A percentile compares a stretch with the other conserved stretches of the same genome.
These are phyloP conservation scores for Gaeumannomyces tritici DNA, from an alignment of 2,329 filamentous ascomycete genomes.

Conservation along the genomic window DNA sequence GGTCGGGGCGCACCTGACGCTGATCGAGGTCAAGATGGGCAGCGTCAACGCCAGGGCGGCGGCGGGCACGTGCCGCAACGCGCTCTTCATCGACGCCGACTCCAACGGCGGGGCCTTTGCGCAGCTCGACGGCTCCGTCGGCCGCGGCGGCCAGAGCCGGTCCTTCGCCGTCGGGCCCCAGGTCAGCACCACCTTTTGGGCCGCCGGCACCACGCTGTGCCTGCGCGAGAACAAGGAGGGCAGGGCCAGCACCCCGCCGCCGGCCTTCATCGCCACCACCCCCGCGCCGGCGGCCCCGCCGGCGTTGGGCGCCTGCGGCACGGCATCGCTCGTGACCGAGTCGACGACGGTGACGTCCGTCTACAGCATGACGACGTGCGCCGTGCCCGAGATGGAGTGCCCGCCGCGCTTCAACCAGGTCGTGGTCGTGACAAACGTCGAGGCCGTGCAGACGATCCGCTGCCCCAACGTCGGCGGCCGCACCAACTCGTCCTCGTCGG, in stretches of 20 bases:
- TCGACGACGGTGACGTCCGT: constrained; percentile 5
- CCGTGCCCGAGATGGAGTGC: constrained; percentile 9
- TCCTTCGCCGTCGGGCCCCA: constrained; percentile 1
- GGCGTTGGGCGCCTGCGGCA: not conserved
- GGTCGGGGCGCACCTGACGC: constrained; percentile 8
- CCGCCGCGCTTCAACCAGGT: constrained; percentile 7
- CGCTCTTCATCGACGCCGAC: constrained; percentile 9
- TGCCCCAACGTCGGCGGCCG: constrained; percentile 3
- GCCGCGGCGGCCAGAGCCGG: not conserved
- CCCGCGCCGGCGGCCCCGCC: not conserved
- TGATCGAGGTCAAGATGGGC: constrained; percentile 9
- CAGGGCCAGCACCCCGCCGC: not conserved
- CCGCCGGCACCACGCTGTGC: constrained; percentile 10
- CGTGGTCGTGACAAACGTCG: constrained; percentile 6
- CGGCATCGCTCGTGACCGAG: constrained; percentile 3
- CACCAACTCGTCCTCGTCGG: not conserved
- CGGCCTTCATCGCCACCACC: constrained; percentile 1
- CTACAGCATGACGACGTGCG: constrained; percentile 8
- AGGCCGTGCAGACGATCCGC: constrained; percentile 4
- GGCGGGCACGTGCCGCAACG: constrained; percentile 5
- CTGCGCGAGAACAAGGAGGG: constrained; percentile 1
- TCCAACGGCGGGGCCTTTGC: constrained; percentile 9
- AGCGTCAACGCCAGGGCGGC: not conserved
- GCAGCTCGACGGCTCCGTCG: constrained; percentile 2
- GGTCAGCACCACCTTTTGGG: constrained; percentile 7